Percentiles rank a stretch among this genome's conserved stretches.
phyloP scores from a whole-genome alignment of 2,329 filamentous ascomycete genomes.

The Venturia nashicola region DNA sequence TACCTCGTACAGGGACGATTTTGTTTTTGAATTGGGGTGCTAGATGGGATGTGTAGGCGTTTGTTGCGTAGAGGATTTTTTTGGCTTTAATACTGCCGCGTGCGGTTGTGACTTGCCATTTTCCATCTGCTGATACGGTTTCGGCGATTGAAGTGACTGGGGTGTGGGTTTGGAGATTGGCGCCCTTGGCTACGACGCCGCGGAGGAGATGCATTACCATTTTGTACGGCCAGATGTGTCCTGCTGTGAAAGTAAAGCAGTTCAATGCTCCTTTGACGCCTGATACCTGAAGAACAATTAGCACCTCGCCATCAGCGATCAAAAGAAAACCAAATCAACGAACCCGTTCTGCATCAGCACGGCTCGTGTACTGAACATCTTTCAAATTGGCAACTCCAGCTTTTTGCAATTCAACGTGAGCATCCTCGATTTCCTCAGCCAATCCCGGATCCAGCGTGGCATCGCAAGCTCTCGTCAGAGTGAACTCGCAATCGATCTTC shows the following conservation, averaged over 20 bases:
- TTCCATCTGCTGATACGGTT: constrained; percentile 10
- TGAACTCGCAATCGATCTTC: neutral
- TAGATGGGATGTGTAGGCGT: constrained; percentile 70
- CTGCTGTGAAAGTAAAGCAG: constrained; percentile 41
- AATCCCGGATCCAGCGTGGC: neutral
- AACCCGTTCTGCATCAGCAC: neutral
- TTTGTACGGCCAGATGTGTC: constrained; percentile 73
- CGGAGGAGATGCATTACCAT: constrained; percentile 62
- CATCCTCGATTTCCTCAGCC: neutral
- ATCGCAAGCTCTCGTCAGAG: neutral
- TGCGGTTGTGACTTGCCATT: constrained; percentile 41
- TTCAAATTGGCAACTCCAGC: neutral
- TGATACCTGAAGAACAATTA: neutral
- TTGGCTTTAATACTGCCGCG: constrained; percentile 54
- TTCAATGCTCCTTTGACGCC: neutral
- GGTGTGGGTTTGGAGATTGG: constrained; percentile 63
- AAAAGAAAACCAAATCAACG: too few relatives aligned
- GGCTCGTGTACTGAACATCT: neutral
- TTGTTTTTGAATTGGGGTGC: constrained; percentile 56
- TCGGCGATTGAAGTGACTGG: constrained; percentile 34
- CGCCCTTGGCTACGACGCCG: constrained; percentile 34
- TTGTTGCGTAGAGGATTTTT: constrained; percentile 65
- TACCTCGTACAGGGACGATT: constrained; percentile 65
- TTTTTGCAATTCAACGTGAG: neutral
- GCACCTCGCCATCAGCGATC: neutral